These are phyloP conservation scores for Coemansia sp. DNA, from an alignment of 192 early-diverging fungal genomes.

Conservation along the genomic window DNA sequence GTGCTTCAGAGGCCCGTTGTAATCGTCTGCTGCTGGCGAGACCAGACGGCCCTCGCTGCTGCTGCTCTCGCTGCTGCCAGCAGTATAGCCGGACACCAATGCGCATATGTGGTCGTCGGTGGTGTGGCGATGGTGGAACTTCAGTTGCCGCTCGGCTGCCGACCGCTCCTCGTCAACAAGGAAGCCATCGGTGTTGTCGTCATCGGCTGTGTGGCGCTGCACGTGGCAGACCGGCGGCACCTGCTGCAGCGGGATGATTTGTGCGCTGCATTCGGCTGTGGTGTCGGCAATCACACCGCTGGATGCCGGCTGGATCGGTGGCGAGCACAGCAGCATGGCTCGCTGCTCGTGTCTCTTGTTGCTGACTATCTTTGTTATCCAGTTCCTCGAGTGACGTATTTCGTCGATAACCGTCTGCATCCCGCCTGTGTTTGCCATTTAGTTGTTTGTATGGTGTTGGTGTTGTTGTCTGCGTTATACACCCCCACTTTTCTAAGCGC, in stretches of 20 bases:
- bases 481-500: no score
- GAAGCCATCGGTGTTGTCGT: neutral
- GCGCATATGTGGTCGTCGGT: no score
- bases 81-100: no score
- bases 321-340: neutral
- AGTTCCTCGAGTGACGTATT: slow-evolving; percentile 24
- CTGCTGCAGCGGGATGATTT: neutral
- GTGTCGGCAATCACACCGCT: no score
- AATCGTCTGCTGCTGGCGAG: neutral
- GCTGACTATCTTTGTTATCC: slow-evolving; percentile 23
- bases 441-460: neutral
- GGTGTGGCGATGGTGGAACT: neutral
- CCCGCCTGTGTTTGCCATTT: slow-evolving; percentile 1
- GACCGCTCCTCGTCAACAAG: neutral
- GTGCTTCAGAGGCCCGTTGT: neutral
- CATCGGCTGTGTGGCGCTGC: slow-evolving; percentile 1
- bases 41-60: no score
- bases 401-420: slow-evolving; percentile 17
- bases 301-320: neutral
- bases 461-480: no score
- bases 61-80: no score
- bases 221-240: slow-evolving; percentile 3
- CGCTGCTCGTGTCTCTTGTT: neutral
- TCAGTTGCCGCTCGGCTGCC: slow-evolving; percentile 4
- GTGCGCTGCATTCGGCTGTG: neutral